Percentiles rank a stretch among this genome's conserved stretches.
These are phyloP conservation scores for Tricholoma hemisulphureum DNA, from an alignment of 768 basidiomycete species.

Conservation along the genomic window DNA sequence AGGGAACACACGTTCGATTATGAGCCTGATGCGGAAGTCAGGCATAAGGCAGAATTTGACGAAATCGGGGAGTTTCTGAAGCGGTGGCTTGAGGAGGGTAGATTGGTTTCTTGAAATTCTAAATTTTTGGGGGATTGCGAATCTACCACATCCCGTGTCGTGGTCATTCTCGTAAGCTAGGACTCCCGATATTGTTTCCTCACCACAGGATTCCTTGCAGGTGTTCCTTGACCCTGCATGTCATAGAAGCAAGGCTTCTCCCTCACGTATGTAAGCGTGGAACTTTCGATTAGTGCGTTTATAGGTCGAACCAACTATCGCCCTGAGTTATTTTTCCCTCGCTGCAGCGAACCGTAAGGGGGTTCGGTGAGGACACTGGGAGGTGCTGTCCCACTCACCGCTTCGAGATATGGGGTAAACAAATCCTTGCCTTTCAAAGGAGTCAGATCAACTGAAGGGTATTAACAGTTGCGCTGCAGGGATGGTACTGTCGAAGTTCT, in stretches of 20 bases:
- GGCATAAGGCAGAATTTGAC: constrained; percentile 37
- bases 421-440: no score
- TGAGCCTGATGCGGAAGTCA: constrained; percentile 40
- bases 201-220: background rate
- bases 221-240: background rate
- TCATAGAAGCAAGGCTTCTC: background rate
- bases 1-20: constrained; percentile 57
- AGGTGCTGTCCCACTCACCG: no score
- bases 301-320: no score
- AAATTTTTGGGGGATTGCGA: background rate
- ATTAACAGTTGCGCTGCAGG: no score
- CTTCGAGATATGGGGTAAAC: no score
- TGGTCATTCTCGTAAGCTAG: background rate
- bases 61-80: constrained; percentile 36
- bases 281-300: no score
- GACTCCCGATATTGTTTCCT: background rate
- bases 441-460: no score
- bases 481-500: no score
- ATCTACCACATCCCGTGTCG: background rate
- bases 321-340: no score
- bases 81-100: background rate
- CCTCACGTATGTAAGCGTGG: no score
- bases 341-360: no score
- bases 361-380: no score
- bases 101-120: background rate